Percentiles rank a stretch among this genome's conserved stretches.
These are phyloP conservation scores for Novymonas esmeraldas DNA, from an alignment of 208 protist genomes.

Conservation along the genomic window DNA sequence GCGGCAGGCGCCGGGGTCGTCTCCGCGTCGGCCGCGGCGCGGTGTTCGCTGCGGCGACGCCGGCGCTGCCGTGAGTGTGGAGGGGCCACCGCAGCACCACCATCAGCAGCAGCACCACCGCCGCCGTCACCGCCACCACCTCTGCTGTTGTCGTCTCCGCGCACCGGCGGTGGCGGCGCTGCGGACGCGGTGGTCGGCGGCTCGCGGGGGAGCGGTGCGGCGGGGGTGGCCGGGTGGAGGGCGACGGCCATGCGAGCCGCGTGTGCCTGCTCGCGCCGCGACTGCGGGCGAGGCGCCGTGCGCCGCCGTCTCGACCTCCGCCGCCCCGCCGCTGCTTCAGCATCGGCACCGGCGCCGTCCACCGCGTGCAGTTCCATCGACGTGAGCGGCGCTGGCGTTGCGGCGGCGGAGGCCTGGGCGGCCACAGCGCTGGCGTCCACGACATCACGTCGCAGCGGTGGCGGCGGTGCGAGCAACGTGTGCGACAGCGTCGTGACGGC, in stretches of 20 bases:
- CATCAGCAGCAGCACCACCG: neutral
- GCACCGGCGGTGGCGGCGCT: neutral
- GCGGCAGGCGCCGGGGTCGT: neutral
- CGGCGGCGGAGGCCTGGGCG: neutral
- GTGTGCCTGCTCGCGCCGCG: conserved; percentile 13
- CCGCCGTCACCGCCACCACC: neutral
- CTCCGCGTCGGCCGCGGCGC: neutral
- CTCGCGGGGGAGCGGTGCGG: neutral
- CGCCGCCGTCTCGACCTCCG: neutral
- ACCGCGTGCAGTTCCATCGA: neutral
- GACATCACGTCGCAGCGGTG: conserved; percentile 12
- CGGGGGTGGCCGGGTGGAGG: conserved; percentile 8
- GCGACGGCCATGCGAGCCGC: conserved; percentile 12
- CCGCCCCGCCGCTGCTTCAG: neutral
- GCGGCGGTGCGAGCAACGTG: neutral
- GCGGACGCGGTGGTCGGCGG: neutral
- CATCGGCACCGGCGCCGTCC: neutral
- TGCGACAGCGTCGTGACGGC: conserved; percentile 14
- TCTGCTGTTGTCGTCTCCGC: neutral
- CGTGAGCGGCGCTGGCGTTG: conserved; percentile 2
- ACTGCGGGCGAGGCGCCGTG: neutral
- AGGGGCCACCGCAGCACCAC: too few relatives aligned
- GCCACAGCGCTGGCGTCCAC: conserved; percentile 11
- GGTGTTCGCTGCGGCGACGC: neutral
- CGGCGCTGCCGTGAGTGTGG: neutral